These are phyloP conservation scores for Teratosphaeria destructans DNA, from an alignment of 2,329 filamentous ascomycete genomes.

Conservation along the genomic window DNA sequence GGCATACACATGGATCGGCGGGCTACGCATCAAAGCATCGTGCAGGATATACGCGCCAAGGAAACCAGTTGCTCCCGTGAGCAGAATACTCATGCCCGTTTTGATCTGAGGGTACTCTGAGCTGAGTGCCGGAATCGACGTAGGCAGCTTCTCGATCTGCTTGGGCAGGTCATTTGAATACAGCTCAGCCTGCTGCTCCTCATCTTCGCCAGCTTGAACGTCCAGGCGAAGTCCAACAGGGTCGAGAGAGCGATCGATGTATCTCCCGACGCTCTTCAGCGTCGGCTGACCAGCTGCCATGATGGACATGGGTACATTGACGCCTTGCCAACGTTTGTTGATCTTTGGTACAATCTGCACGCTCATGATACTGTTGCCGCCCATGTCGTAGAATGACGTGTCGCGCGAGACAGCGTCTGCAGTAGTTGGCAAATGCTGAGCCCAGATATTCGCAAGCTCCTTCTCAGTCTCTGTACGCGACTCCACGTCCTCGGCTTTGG, in stretches of 20 bases:
- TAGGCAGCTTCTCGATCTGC: slow-evolving; percentile 41
- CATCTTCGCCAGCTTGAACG: slow-evolving; percentile 39
- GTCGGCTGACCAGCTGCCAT: slow-evolving; percentile 58
- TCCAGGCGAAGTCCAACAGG: slow-evolving; percentile 38
- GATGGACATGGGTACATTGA: slow-evolving; percentile 57
- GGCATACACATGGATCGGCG: slow-evolving; percentile 53
- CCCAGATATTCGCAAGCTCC: slow-evolving; percentile 62
- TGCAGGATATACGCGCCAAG: slow-evolving; percentile 69
- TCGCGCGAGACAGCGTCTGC: slow-evolving; percentile 55
- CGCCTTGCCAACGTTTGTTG: slow-evolving; percentile 49
- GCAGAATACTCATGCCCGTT: slow-evolving; percentile 45
- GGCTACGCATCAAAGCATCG: slow-evolving; percentile 55
- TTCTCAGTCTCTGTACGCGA: slow-evolving; percentile 51
- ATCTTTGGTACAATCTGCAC: slow-evolving; percentile 70
- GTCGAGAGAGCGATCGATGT: slow-evolving; percentile 42
- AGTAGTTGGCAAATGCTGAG: slow-evolving; percentile 33
- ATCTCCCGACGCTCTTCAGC: slow-evolving; percentile 44
- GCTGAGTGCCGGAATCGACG: slow-evolving; percentile 16
- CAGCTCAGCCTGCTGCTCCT: slow-evolving; percentile 37
- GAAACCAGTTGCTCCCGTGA: slow-evolving; percentile 88
- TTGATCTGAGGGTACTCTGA: slow-evolving; percentile 4
- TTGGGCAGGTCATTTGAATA: slow-evolving; percentile 46
- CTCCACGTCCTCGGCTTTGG: slow-evolving; percentile 33
- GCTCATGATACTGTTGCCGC: slow-evolving; percentile 70
- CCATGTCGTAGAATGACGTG: slow-evolving; percentile 65